phyloP scores from a whole-genome alignment of 1,284 basidiomycete species.

The Microbotryomycetes sp. region DNA sequence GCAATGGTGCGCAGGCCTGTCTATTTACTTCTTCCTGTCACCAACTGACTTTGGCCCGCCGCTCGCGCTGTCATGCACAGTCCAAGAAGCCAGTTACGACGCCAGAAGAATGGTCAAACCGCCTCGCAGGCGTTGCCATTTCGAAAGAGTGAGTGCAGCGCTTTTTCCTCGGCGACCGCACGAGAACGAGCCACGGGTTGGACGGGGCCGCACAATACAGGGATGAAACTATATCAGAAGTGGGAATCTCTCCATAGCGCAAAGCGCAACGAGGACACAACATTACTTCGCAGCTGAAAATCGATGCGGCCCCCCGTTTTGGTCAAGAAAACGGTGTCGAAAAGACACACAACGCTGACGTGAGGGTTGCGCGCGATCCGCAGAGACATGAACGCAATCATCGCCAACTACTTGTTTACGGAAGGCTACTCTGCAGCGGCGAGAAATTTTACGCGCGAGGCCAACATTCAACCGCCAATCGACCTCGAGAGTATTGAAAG shows the following conservation, averaged over 20 bases:
- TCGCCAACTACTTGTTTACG: constrained; percentile 96
- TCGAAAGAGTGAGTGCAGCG: constrained; percentile 47
- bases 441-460: constrained; percentile 84
- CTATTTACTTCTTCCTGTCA: no score
- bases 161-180: constrained; percentile 1
- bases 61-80: constrained; percentile 6
- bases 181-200: constrained; percentile 24
- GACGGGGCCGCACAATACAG: constrained; percentile 7
- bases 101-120: constrained; percentile 45
- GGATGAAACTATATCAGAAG: constrained; percentile 41
- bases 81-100: constrained; percentile 13
- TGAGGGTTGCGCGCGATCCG: background rate
- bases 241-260: constrained; percentile 56
- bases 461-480: constrained; percentile 62
- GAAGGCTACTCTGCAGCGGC: constrained; percentile 96
- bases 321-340: background rate
- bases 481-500: constrained; percentile 89
- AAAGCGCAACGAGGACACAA: constrained; percentile 40
- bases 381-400: constrained; percentile 88
- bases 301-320: constrained; percentile 2
- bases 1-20: no score
- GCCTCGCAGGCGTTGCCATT: constrained; percentile 45
- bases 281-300: constrained; percentile 46
- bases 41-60: no score
- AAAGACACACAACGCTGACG: background rate